phyloP scores from a whole-genome alignment of 139 green algal genomes.

The Auxenochlorella pyrenoidosa region DNA sequence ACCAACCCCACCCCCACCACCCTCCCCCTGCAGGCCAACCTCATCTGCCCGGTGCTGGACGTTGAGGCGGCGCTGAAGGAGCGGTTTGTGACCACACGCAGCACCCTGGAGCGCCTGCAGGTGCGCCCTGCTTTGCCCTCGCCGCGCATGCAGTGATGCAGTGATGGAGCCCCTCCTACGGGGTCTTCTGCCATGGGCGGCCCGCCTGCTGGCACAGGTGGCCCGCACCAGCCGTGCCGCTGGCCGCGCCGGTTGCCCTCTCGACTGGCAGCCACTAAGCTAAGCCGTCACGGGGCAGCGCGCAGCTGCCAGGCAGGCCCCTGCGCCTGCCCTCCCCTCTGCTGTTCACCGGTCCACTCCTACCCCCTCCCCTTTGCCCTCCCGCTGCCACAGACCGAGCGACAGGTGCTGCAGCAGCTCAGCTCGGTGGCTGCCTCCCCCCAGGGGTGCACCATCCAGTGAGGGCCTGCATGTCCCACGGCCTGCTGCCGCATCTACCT shows the following conservation, averaged over 20 bases:
- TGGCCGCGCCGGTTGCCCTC: no score
- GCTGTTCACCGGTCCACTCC: no score
- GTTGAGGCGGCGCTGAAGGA: conserved; percentile 5
- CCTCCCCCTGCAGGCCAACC: conserved; percentile 3
- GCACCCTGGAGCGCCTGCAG: conserved; percentile 30
- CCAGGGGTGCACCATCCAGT: conserved; percentile 1
- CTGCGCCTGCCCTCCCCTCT: no score
- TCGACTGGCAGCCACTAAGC: no score
- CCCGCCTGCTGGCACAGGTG: no score
- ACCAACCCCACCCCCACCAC: neutral
- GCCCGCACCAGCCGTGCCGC: no score
- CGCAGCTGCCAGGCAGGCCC: no score
- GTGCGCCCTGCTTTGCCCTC: neutral
- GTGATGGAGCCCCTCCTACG: no score
- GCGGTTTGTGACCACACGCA: neutral
- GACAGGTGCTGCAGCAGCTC: conserved; percentile 30
- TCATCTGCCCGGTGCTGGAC: conserved; percentile 34
- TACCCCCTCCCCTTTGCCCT: neutral
- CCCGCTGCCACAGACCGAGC: neutral
- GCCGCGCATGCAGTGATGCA: no score
- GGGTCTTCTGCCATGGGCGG: no score
- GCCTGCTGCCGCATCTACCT: no score
- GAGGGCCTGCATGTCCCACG: neutral
- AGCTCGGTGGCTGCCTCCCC: neutral
- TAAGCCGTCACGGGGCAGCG: no score